phyloP scores from a whole-genome alignment of 2,329 filamentous ascomycete species.

The Colletotrichum cereale region DNA sequence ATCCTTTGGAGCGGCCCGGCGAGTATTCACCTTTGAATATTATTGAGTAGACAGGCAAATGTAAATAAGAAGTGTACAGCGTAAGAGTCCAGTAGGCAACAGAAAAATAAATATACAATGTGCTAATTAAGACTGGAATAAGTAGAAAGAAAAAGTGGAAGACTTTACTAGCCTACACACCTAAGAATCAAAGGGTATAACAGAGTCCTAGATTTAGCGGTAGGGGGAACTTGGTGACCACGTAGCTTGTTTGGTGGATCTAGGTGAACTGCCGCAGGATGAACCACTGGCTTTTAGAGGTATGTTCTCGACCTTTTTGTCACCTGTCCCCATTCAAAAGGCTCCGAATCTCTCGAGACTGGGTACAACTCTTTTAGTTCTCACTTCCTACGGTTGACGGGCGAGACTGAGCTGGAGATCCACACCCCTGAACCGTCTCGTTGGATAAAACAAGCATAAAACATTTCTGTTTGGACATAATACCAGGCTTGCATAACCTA shows the following conservation, averaged over 20 bases:
- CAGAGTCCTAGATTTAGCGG: no score
- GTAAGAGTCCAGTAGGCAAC: neutral
- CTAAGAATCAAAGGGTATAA: no score
- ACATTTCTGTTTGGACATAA: neutral
- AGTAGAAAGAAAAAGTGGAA: fast-evolving
- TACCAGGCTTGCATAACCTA: no score
- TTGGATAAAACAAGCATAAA: neutral
- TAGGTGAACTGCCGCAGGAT: no score
- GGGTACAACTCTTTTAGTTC: neutral
- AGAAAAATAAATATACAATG: no score
- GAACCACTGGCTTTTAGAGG: neutral
- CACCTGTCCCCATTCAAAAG: neutral
- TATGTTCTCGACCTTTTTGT: neutral
- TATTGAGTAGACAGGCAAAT: no score
- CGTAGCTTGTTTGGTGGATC: neutral
- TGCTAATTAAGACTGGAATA: neutral
- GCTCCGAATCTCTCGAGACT: neutral
- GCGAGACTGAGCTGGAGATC: neutral
- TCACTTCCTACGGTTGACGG: neutral
- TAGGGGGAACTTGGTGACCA: neutral
- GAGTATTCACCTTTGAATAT: neutral
- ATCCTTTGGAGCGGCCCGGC: no score
- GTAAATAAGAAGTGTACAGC: no score
- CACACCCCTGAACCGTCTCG: neutral
- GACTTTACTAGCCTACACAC: fast-evolving